These are phyloP conservation scores for Termitomyces sp. DNA, from an alignment of 1,284 basidiomycete genomes.

Conservation along the genomic window DNA sequence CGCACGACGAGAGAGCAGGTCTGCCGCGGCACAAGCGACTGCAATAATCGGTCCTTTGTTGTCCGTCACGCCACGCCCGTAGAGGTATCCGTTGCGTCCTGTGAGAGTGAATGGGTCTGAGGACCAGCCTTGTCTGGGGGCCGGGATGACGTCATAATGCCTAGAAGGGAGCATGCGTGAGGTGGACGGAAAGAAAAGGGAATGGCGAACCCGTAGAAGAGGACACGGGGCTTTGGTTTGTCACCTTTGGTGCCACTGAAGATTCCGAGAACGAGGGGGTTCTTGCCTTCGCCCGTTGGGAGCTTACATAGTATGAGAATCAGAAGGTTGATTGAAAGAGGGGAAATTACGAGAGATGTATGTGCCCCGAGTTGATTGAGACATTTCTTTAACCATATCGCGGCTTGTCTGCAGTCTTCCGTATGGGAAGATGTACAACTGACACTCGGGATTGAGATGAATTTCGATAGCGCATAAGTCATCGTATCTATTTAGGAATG, in stretches of 20 bases:
- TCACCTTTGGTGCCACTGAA: constrained; percentile 65
- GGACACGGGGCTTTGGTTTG: constrained; percentile 60
- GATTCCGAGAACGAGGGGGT: constrained; percentile 83
- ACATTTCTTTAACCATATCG: constrained; percentile 86
- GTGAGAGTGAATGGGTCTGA: constrained; percentile 81
- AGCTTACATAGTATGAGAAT: constrained; percentile 37
- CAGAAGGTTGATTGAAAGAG: not conserved
- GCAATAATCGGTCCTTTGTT: constrained; percentile 95
- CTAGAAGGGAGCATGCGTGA: constrained; percentile 28
- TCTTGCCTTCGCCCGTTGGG: constrained; percentile 58
- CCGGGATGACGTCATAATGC: constrained; percentile 91
- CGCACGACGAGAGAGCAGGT: constrained; percentile 66
- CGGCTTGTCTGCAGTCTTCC: constrained; percentile 91
- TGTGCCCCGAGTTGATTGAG: constrained; percentile 82
- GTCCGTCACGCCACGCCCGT: constrained; percentile 89
- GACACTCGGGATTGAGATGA: constrained; percentile 85
- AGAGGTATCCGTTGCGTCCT: constrained; percentile 88
- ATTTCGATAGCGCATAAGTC: constrained; percentile 74
- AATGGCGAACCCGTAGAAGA: constrained; percentile 75
- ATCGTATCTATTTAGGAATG: constrained; percentile 46
- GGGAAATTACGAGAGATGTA: constrained; percentile 57
- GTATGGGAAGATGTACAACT: constrained; percentile 63
- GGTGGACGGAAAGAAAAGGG: not conserved
- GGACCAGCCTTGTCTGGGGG: constrained; percentile 72
- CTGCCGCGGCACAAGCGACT: constrained; percentile 83